phyloP scores from a whole-genome alignment of 148 eudicot genomes.

The Drosera capensis region DNA sequence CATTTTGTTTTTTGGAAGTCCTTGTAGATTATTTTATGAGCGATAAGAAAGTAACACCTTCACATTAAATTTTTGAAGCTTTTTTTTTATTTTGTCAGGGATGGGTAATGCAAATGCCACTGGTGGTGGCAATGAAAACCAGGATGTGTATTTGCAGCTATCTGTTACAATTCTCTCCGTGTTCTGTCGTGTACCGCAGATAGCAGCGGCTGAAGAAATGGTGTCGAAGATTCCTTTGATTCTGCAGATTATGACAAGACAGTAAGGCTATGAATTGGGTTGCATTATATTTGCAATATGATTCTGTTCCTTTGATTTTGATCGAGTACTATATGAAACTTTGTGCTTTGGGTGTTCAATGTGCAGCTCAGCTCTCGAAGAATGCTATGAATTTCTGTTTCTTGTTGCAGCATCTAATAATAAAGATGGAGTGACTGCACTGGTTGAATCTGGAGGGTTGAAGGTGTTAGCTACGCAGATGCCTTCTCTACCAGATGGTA shows the following conservation, averaged over 20 bases:
- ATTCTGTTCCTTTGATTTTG: too few relatives aligned
- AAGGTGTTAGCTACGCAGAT: slow-evolving; percentile 41
- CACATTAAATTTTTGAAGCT: not conserved
- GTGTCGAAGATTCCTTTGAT: slow-evolving; percentile 40
- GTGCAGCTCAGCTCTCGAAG: slow-evolving; percentile 39
- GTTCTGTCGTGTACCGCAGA: slow-evolving; percentile 54
- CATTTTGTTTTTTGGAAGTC: too few relatives aligned
- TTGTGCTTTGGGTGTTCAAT: not conserved
- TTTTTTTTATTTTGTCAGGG: slow-evolving; percentile 24
- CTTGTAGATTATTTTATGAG: too few relatives aligned
- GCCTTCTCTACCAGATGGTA: slow-evolving; percentile 54
- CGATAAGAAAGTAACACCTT: too few relatives aligned
- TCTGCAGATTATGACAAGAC: slow-evolving; percentile 41
- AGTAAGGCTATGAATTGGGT: too few relatives aligned
- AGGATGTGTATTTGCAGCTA: slow-evolving; percentile 52
- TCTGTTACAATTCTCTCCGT: slow-evolving; percentile 53
- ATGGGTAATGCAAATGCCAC: slow-evolving; percentile 32
- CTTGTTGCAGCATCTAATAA: slow-evolving; percentile 37
- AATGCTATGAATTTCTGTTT: slow-evolving; percentile 56
- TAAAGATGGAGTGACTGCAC: slow-evolving; percentile 29
- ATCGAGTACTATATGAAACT: not conserved
- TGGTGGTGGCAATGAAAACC: slow-evolving; percentile 27
- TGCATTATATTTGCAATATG: too few relatives aligned
- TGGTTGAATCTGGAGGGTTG: slow-evolving; percentile 47
- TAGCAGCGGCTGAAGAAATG: slow-evolving; percentile 66